These are phyloP conservation scores for Umbelopsis sp. DNA, from an alignment of 371 early-diverging fungal species.

Conservation along the genomic window DNA sequence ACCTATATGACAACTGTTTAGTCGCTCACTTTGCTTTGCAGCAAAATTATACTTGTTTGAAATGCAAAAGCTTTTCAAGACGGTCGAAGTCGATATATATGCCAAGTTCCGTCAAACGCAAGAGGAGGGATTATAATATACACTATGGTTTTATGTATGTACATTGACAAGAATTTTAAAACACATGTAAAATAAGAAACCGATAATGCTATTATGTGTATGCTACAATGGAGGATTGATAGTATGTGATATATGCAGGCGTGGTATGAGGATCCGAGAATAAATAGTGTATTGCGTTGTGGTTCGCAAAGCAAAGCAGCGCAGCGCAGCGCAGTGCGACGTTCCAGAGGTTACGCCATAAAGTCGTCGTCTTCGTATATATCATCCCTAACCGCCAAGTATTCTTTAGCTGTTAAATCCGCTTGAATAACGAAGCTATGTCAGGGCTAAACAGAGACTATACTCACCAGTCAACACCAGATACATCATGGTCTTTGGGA, in stretches of 20 bases:
- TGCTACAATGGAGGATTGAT: background rate
- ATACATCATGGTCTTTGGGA: background rate
- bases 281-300: too few relatives aligned
- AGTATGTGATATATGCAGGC: background rate
- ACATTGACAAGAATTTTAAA: constrained; percentile 2
- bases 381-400: background rate
- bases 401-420: too few relatives aligned
- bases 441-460: background rate
- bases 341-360: background rate
- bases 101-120: background rate
- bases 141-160: background rate
- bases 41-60: constrained; percentile 52
- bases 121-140: background rate
- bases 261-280: background rate
- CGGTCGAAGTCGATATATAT: background rate
- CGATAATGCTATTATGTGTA: background rate
- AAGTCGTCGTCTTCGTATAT: background rate
- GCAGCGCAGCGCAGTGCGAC: too few relatives aligned
- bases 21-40: constrained; percentile 18
- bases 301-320: background rate
- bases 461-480: background rate
- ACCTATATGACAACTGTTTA: background rate
- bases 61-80: constrained; percentile 42
- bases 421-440: background rate
- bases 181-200: constrained; percentile 3